These are phyloP conservation scores for Pulveroboletus sp. DNA, from an alignment of 768 basidiomycete species.

Conservation along the genomic window DNA sequence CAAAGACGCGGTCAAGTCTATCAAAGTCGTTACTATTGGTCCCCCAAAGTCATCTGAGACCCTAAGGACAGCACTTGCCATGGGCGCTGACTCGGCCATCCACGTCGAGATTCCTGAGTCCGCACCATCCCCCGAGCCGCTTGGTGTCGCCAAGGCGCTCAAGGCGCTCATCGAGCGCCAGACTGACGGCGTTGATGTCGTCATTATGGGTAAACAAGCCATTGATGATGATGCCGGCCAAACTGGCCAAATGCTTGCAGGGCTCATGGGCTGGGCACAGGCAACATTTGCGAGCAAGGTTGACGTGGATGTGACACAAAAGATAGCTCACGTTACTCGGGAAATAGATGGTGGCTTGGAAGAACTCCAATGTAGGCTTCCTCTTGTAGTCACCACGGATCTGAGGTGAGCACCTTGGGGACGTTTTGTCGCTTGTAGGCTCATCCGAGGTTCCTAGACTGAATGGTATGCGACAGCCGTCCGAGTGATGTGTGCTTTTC, in stretches of 20 bases:
- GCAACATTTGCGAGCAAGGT: slow-evolving; percentile 94
- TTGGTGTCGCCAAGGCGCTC: slow-evolving; percentile 86
- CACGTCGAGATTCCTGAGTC: slow-evolving; percentile 85
- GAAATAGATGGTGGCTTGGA: slow-evolving; percentile 96
- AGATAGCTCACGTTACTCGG: slow-evolving; percentile 68
- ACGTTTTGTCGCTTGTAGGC: neutral
- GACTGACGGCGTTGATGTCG: slow-evolving; percentile 67
- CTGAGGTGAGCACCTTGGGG: slow-evolving; percentile 59
- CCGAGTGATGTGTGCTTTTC: neutral
- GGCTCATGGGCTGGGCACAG: slow-evolving; percentile 87
- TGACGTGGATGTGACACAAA: slow-evolving; percentile 61
- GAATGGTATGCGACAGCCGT: slow-evolving; percentile 51
- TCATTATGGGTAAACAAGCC: slow-evolving; percentile 97
- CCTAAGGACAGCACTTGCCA: slow-evolving; percentile 93
- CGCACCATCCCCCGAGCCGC: slow-evolving; percentile 78
- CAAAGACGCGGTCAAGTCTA: slow-evolving; percentile 75
- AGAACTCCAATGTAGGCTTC: slow-evolving; percentile 75
- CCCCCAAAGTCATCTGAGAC: slow-evolving; percentile 87
- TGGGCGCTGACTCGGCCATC: slow-evolving; percentile 93
- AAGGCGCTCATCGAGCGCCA: slow-evolving; percentile 68
- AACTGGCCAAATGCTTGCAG: slow-evolving; percentile 97
- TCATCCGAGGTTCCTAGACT: slow-evolving; percentile 41
- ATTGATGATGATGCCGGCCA: slow-evolving; percentile 96
- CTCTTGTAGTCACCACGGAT: slow-evolving; percentile 90
- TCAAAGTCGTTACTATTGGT: slow-evolving; percentile 93